These are phyloP conservation scores for Raddia distichophylla DNA, from an alignment of 176 grass and related monocot genomes.

Conservation along the genomic window DNA sequence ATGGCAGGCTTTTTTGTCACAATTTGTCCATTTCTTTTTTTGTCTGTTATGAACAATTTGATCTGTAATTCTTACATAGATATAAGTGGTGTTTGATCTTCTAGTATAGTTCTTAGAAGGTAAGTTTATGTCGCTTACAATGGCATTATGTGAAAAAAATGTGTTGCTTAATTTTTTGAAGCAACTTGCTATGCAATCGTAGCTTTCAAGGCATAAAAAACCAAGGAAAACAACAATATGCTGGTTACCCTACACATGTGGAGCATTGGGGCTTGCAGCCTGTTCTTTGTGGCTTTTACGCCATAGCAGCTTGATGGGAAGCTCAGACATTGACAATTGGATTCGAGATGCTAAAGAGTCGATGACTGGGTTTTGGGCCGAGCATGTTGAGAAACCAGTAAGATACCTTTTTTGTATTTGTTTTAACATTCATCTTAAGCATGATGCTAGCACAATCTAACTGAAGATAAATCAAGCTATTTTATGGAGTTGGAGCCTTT, in stretches of 20 bases:
- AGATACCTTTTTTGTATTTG: slow-evolving; percentile 40
- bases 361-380: slow-evolving; percentile 70
- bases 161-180: slow-evolving; percentile 31
- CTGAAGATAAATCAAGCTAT: slow-evolving; percentile 23
- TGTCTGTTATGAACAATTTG: neutral
- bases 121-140: slow-evolving; percentile 1
- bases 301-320: slow-evolving; percentile 98
- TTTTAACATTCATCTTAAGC: slow-evolving; percentile 29
- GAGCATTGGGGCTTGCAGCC: slow-evolving; percentile 81
- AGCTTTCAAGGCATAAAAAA: slow-evolving; percentile 76
- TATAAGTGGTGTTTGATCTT: neutral
- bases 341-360: slow-evolving; percentile 87
- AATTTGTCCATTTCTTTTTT: neutral
- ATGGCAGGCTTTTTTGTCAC: neutral
- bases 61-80: slow-evolving; percentile 10
- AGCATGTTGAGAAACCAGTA: slow-evolving; percentile 83
- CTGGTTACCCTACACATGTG: slow-evolving; percentile 88
- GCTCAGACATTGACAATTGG: slow-evolving; percentile 93
- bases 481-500: neutral
- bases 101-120: neutral
- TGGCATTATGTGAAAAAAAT: slow-evolving; percentile 17
- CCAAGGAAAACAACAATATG: slow-evolving; percentile 66
- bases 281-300: slow-evolving; percentile 91
- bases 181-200: slow-evolving; percentile 28
- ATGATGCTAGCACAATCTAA: neutral